phyloP scores from a whole-genome alignment of 208 protist species.

The Phytomonas sp. region DNA sequence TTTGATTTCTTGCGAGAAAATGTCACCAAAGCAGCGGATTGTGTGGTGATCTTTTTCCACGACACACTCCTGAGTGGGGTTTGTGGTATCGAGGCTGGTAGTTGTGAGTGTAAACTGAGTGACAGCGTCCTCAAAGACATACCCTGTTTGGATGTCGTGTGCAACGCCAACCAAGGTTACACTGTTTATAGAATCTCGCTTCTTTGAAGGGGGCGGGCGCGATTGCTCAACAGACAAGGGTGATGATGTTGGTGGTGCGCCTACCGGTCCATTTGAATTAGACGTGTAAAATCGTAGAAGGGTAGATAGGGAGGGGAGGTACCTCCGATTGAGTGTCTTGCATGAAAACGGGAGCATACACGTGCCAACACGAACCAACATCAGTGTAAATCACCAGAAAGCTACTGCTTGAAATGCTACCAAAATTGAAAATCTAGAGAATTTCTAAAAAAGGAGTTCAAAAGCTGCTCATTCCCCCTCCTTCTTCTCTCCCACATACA shows the following conservation, averaged over 20 bases:
- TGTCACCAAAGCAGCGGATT: conserved; percentile 84
- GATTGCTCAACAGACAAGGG: neutral
- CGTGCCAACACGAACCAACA: no score
- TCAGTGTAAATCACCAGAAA: no score
- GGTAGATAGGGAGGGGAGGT: no score
- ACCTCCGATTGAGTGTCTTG: no score
- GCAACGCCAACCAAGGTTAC: conserved; percentile 86
- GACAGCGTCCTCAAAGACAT: conserved; percentile 87
- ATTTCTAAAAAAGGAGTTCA: no score
- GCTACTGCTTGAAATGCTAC: no score
- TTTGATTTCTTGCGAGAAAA: conserved; percentile 75
- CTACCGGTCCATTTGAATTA: no score
- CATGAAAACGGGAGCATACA: no score
- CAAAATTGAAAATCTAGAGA: no score
- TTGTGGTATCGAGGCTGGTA: conserved; percentile 77
- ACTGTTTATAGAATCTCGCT: conserved; percentile 62
- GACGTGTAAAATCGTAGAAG: no score
- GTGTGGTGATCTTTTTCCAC: conserved; percentile 91
- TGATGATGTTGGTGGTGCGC: conserved; percentile 9
- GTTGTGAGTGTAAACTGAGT: conserved; percentile 89
- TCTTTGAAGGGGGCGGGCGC: conserved; percentile 11
- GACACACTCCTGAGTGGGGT: conserved; percentile 58
- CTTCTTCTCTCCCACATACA: no score
- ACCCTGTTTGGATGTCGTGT: conserved; percentile 86
- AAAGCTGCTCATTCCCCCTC: no score